phyloP scores from a whole-genome alignment of 495 filamentous ascomycete species.

The Pseudomonodictys pantanalensis region DNA sequence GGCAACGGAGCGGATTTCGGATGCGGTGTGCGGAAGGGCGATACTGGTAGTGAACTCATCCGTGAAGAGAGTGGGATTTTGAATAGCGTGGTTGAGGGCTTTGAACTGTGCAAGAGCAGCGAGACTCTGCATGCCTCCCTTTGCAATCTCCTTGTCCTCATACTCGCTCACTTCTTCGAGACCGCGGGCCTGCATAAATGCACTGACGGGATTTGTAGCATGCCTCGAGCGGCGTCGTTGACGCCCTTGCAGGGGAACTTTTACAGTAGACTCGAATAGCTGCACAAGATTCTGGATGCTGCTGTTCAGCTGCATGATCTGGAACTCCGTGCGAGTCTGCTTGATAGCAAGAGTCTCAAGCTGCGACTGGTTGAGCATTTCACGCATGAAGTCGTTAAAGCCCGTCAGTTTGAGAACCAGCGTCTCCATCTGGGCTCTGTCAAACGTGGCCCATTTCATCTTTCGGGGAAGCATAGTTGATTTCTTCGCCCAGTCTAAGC shows the following conservation, averaged over 20 bases:
- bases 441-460: slow-evolving; percentile 33
- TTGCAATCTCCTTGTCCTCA: not conserved
- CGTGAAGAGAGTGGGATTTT: slow-evolving; percentile 17
- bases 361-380: slow-evolving; percentile 32
- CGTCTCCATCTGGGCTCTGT: slow-evolving; percentile 31
- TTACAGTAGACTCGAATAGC: slow-evolving; percentile 29
- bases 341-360: slow-evolving; percentile 30
- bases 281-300: slow-evolving; percentile 35
- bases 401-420: slow-evolving; percentile 31
- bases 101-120: slow-evolving; percentile 34
- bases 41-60: slow-evolving; percentile 29
- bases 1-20: slow-evolving; percentile 29
- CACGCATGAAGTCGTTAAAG: slow-evolving; percentile 37
- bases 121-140: slow-evolving; percentile 22
- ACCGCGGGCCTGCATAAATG: slow-evolving; percentile 22
- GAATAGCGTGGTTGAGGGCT: slow-evolving; percentile 32
- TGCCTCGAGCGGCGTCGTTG: not conserved
- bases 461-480: slow-evolving; percentile 19
- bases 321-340: slow-evolving; percentile 33
- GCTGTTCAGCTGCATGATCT: slow-evolving; percentile 38
- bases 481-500: slow-evolving; percentile 27
- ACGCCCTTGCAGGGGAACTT: slow-evolving; percentile 1
- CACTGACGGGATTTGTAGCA: slow-evolving; percentile 20
- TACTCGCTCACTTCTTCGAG: slow-evolving; percentile 24
- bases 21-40: slow-evolving; percentile 18